Conservation (phyloP, 2,329 filamentous ascomycete species). For the Pseudogymnoascus pannorum region DNA sequence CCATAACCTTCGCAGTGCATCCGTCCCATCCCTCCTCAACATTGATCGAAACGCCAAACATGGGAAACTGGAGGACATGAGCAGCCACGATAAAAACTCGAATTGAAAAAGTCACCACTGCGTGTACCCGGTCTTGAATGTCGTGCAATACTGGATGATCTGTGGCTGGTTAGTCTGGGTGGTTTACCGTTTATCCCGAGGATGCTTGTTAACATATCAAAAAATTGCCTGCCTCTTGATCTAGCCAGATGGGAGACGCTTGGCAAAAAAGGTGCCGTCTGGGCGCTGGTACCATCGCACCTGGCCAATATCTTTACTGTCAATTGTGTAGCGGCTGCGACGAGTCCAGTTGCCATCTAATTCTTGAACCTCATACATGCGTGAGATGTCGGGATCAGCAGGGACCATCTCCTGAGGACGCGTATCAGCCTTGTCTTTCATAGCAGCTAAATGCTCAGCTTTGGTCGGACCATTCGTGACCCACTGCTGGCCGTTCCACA, state of each 20-base stretch:
- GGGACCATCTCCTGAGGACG: slow-evolving; percentile 55
- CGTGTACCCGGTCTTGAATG: background rate
- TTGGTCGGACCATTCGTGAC: slow-evolving; percentile 53
- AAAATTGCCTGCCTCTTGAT: background rate
- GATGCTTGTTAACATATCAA: background rate
- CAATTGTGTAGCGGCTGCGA: slow-evolving; percentile 53
- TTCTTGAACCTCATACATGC: slow-evolving; percentile 56
- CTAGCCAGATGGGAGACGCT: slow-evolving; percentile 37
- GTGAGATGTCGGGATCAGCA: slow-evolving; percentile 50
- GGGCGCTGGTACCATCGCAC: slow-evolving; percentile 53
- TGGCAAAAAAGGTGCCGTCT: slow-evolving; percentile 54
- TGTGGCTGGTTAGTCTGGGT: background rate
- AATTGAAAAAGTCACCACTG: background rate
- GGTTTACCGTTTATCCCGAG: too few species aligned
- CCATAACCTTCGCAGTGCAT: background rate
- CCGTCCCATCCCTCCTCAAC: background rate
- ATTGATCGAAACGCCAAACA: background rate
- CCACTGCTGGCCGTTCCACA: slow-evolving; percentile 43
- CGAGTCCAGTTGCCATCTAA: slow-evolving; percentile 53
- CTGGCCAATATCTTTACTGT: slow-evolving; percentile 43
- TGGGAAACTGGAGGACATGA: background rate
- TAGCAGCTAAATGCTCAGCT: slow-evolving; percentile 8
- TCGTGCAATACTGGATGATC: background rate
- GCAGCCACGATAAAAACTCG: background rate
- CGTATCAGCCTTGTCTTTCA: slow-evolving; percentile 10